Evolutionary conservation across 495 filamentous ascomycete species (phyloP), one percentile per base, ranked within the genome.

Genomic region (Tuber borchii): DNA sequence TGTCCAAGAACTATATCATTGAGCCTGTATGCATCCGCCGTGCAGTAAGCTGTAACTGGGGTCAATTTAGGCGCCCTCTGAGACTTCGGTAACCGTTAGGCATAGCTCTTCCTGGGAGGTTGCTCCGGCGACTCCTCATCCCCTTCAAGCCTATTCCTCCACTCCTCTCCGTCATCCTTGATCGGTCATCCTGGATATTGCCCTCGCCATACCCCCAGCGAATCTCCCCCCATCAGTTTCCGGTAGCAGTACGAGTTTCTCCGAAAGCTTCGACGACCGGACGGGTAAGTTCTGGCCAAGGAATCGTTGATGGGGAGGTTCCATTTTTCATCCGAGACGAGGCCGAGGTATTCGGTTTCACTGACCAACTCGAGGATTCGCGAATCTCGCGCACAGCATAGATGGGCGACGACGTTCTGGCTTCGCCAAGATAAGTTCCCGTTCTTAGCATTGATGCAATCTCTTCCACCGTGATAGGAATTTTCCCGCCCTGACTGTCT

Each of bases 171-270:
- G 75, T 94, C 91, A 77, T 97, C 94, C 80, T 88, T 88, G 68
- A 94, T 86, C 31, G 95, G 95, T 12, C 87, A 71, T 86, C 86
- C 26, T 86, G 87, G n/a, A 75, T 79, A 31, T 88, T 87, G 56
- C 88, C 87, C 19, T 86, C 84, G 7, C 83, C 84, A 9, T 86
- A 85, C 46, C 88, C 89, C 69, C 87, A 87, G 34, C 81, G 77
- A 4, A 80, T 86, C 26, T 86, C 87, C 56, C 87, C 44, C 89
- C 90, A 70, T 90, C 90, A 2, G 94, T 91, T 81, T 97, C 95
- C 1, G 95, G 96, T 34, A 99, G 86, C n/a, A 98, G 86, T 0
- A 98, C 95, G 12, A 99, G 87, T 83, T 98, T 97, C 86, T 98
- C 93, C 81, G 92, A 95, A 70, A 97, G 88, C 80, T 97, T 97